Evolutionary conservation across 2,329 filamentous ascomycete genomes (phyloP).

Genomic region (Cadophora sp.): DNA sequence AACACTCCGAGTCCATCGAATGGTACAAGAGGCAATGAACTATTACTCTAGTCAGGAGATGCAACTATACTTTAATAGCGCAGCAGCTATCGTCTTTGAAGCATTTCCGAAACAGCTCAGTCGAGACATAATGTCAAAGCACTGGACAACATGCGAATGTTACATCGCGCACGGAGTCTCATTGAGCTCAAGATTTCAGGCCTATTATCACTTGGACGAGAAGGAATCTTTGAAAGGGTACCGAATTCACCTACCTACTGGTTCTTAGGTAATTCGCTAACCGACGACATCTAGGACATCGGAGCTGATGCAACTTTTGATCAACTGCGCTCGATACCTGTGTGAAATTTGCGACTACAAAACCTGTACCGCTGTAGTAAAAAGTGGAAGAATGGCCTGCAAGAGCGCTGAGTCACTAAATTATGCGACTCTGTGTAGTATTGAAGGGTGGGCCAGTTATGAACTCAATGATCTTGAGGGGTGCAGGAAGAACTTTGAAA

Average conservation of each 20-base stretch:
- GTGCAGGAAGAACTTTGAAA: constrained; percentile 30
- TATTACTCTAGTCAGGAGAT: constrained; percentile 30
- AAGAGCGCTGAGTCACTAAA: constrained; percentile 25
- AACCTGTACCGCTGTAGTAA: constrained; percentile 19
- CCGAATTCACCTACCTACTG: too few species aligned
- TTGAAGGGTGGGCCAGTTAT: constrained; percentile 21
- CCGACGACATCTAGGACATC: too few species aligned
- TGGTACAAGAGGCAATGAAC: constrained; percentile 37
- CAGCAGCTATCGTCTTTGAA: constrained; percentile 29
- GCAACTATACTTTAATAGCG: constrained; percentile 30
- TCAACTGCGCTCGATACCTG: constrained; percentile 31
- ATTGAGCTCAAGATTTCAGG: constrained; percentile 24
- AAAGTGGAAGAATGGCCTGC: constrained; percentile 22
- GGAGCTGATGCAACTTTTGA: constrained; percentile 25
- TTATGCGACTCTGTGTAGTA: constrained; percentile 25
- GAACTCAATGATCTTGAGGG: constrained; percentile 31
- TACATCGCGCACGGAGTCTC: constrained; percentile 33
- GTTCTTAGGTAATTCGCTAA: too few species aligned
- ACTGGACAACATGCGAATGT: constrained; percentile 26
- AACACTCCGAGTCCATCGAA: constrained; percentile 30
- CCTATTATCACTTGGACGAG: too few species aligned
- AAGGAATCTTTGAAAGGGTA: background rate
- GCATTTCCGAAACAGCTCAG: constrained; percentile 31
- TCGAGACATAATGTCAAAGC: constrained; percentile 13
- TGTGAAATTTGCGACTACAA: constrained; percentile 31